Evolutionary conservation across 2,329 filamentous ascomycete species (phyloP), one percentile per base, ranked within the genome.

Genomic region (Sclerotinia subarctica): DNA sequence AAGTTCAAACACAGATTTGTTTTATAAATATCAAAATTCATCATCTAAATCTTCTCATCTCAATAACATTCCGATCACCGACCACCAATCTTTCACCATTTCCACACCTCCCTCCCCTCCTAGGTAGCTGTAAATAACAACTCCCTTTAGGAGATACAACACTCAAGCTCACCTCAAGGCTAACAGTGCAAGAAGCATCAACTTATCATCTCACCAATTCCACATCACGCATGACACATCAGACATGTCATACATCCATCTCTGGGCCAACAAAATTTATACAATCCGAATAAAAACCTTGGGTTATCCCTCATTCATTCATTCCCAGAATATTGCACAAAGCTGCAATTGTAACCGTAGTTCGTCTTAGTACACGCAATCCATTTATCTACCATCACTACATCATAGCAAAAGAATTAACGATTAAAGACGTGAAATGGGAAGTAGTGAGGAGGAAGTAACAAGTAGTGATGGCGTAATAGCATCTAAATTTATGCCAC

Each of bases 401-500:
- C 13, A 62, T 26, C 15, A 49, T 47, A 62, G 46, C 15, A n/a
- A 57, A 42, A 42, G 32, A 21, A 38, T 21, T 49, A 62, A 35
- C 21, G 21, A 21, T 24, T 19, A 26, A 19, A 49, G 29, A 32
- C 15, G 38, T 38, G 15, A 51, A 51, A 32, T 11, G 21, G 21
- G 35, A 51, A 38, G 44, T 19, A 38, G 15, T 35, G 46, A 51
- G n/a, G 38, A 49, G 29, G 5, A 35, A 49, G 29, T n/a, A 47
- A 38, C 2, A 17, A 49, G 44, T 24, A 35, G 15, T 49, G 46
- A 51, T 15, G 29, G 59, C n/a, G 46, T 51, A 26, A 62, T 5
- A 38, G 29, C 46, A 62, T 62, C 59, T 51, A 51, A 32, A 51
- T 38, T 62, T 51, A 38, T 51, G 58, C 44, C 44, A 49, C 58